Base-by-base conservation (phyloP, 129 eudicot species). In the Logfia minima region DNA sequence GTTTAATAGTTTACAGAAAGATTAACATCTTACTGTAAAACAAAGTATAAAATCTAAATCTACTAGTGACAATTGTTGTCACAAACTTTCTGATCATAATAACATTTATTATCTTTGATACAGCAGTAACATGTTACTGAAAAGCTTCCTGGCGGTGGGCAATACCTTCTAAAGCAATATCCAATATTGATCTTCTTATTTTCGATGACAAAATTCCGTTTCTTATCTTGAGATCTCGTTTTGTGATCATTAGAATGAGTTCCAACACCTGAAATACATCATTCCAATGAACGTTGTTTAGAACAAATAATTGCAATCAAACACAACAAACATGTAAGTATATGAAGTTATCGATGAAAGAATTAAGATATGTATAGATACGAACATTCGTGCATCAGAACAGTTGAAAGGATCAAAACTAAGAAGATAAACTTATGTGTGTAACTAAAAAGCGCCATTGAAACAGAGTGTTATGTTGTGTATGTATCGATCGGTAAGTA, bases 381-480 rank as follows among this genome's bases (percentile, higher is more conserved):
- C 69, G 11, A 64, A 64, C 69, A 64, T 26, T 64, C 11, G 69
- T 28, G 69, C 10, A 29, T 17, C 11, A 29, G 0, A 64, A 16
- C 22, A 64, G 41, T 32, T 64, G 41, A 64, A 64, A 64, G 41
- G 68, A 64, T 29, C 68, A 64, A 64, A 64, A 16, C 16, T 41
- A 32, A 19, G 11, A 64, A 64, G 19, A 64, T 18, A 64, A 16
- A 29, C 0, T 64, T 32, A 24, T 64, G 34, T 5, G 1, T 29
- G 5, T 63, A 6, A 2, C 16, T 63, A 31, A 63, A 14, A 17
- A 63, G 28, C 26, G 68, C 68, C 68, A 63, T 63, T 1, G n/a
- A 23, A 24, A 5, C 1, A 24, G 34, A 62, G 31, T 13, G 26
- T 23, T 14, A 16, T 22, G 37, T 26, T 19, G 18, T 26, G 11